phyloP scores from a whole-genome alignment of 2,329 filamentous ascomycete species.

The Aspergillus persii region DNA sequence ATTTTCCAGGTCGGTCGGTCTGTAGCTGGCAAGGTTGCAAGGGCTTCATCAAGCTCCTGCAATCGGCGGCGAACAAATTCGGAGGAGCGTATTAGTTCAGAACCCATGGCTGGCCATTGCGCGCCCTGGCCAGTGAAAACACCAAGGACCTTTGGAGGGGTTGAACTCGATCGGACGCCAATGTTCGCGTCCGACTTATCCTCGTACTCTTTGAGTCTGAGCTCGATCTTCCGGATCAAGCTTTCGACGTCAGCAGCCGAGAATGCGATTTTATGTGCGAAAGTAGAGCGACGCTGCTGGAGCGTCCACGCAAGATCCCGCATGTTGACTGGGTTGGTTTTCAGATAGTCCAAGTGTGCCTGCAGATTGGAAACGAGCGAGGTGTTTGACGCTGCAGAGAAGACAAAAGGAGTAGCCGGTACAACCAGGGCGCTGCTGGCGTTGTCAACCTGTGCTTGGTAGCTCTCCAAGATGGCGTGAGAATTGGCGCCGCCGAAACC shows the following conservation, averaged over 20 bases:
- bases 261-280: not conserved
- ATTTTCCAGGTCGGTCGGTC: constrained; percentile 7
- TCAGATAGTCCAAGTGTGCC: constrained; percentile 2
- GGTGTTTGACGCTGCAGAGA: constrained; percentile 2
- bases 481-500: constrained; percentile 32
- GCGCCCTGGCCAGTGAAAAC: constrained; percentile 23
- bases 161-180: not conserved
- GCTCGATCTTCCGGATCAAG: not conserved
- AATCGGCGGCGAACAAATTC: not conserved
- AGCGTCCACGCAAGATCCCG: constrained; percentile 4
- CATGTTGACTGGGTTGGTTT: constrained; percentile 3
- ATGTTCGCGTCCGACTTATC: not conserved
- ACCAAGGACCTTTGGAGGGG: constrained; percentile 4
- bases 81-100: constrained; percentile 1
- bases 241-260: not conserved
- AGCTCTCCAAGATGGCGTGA: constrained; percentile 36
- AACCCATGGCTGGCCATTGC: constrained; percentile 19
- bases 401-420: constrained; percentile 1
- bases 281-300: constrained; percentile 2
- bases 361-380: constrained; percentile 1
- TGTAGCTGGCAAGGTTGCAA: not conserved
- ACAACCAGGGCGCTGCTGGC: not conserved
- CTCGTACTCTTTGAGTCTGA: not conserved
- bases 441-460: constrained; percentile 2
- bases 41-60: not conserved